These are phyloP conservation scores for Cornus suecica DNA, from an alignment of 148 eudicot genomes.

Conservation along the genomic window DNA sequence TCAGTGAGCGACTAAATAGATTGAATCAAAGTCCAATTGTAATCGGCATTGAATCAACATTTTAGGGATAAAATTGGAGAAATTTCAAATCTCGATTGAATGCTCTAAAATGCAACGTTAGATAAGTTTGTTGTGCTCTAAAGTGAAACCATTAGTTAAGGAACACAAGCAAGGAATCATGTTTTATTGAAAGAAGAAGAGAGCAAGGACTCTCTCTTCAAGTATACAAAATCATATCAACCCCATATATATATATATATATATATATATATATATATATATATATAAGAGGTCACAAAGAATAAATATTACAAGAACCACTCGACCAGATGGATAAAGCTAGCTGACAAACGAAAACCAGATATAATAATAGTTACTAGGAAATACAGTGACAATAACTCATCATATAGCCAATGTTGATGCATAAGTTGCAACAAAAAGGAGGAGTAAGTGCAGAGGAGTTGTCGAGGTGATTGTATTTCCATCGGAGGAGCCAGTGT, in stretches of 20 bases:
- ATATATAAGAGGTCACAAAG: slow-evolving; percentile 2
- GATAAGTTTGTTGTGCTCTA: too few species aligned
- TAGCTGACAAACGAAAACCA: neutral
- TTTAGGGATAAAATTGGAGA: too few species aligned
- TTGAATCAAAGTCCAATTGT: too few species aligned
- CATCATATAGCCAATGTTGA: slow-evolving; percentile 14
- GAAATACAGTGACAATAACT: neutral
- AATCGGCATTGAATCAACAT: too few species aligned
- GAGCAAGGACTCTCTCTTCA: slow-evolving; percentile 6
- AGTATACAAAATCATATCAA: slow-evolving; percentile 2
- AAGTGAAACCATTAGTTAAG: too few species aligned
- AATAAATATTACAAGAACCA: neutral
- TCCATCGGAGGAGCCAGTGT: slow-evolving; percentile 35
- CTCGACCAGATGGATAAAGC: neutral
- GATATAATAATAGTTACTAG: neutral
- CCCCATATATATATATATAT: too few species aligned
- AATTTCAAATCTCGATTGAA: too few species aligned
- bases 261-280: too few species aligned
- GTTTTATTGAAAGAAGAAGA: slow-evolving; percentile 7
- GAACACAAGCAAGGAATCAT: slow-evolving; percentile 1
- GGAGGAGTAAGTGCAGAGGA: slow-evolving; percentile 21
- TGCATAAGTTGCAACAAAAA: slow-evolving; percentile 27
- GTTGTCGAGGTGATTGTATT: slow-evolving; percentile 23
- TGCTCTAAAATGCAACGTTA: too few species aligned
- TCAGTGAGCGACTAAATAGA: too few species aligned